These are phyloP conservation scores for Athelia psychrophila DNA, from an alignment of 1,284 basidiomycete species.

Conservation along the genomic window DNA sequence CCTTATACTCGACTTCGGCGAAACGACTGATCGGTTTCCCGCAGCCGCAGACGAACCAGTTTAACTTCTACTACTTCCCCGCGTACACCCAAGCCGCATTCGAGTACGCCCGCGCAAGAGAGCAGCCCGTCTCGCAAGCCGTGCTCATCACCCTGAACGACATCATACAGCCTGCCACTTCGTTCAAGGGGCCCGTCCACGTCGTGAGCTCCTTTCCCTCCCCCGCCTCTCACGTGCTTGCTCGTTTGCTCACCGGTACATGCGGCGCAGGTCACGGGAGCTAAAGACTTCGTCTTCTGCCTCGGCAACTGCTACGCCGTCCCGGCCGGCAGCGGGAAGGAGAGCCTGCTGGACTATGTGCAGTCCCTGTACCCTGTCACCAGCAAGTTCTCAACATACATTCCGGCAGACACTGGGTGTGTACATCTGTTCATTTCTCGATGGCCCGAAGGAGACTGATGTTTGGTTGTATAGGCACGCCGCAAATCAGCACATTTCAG, in stretches of 20 bases:
- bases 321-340: not conserved
- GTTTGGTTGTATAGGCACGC: not conserved
- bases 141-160: not conserved
- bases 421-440: not conserved
- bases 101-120: not conserved
- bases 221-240: not conserved
- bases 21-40: not conserved
- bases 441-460: not conserved
- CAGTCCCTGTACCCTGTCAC: not conserved
- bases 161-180: not conserved
- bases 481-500: not conserved
- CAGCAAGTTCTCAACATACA: constrained; percentile 1
- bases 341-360: not conserved
- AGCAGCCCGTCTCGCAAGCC: constrained; percentile 1
- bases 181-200: not conserved
- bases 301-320: constrained; percentile 2
- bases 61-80: not conserved
- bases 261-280: constrained; percentile 3
- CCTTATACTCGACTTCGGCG: not conserved
- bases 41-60: not conserved
- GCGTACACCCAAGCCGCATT: not conserved
- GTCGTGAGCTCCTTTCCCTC: not conserved
- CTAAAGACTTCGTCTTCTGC: constrained; percentile 4
- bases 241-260: not conserved
- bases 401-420: constrained; percentile 4